Evolutionary conservation across 2,329 filamentous ascomycete species (phyloP), one percentile per base, ranked within the genome.

Genomic region (Uncinocarpus reesii): DNA sequence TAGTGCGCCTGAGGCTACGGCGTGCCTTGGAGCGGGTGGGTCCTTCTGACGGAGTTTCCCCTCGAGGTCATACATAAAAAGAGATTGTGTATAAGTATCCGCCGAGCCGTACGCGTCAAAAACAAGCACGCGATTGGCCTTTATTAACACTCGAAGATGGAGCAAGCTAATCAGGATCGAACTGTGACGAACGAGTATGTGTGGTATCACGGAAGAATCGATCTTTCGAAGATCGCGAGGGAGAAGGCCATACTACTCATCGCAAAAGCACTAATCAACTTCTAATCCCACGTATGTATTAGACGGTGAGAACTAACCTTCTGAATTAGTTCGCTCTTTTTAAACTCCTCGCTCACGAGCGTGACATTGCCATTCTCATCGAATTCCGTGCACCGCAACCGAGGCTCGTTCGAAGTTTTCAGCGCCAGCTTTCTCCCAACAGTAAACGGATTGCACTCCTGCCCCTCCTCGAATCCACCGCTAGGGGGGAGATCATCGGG

Each of bases 31-130:
- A 1, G 47, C 37, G 36, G 50, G 20, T 40, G 36, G 47, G 10
- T 56, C 75, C 64, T 88, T 90, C 61, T 95, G 87, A 54, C 86
- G 83, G 37, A 98, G 73, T 63, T 94, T 95, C 10, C 86, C 86
- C 65, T 96, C 88, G 16, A 98, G 71, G 61, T 96, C 92, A 67
- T 96, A 95, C 80, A 98, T 94, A 70, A 98, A 98, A 11, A 92
- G 80, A 3, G 88, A 95, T 65, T 96, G 92, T 26, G 90, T 88
- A 60, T 95, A 95, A 0, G 88, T 93, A 57, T 93, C 87, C 51
- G 87, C 89, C 34, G 87, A 92, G 24, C 92, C 92, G 66, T 95
- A 96, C 11, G 92, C 86, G 60, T 96, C 92, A 63, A 98, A 96
- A 4, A 98, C 82, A 20, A 98, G 78, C 5, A 98, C 88, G 20